Evolutionary conservation across 331 rosid genomes (phyloP), one percentile per base, ranked within the genome.

Genomic region (Rosa hybrid): DNA sequence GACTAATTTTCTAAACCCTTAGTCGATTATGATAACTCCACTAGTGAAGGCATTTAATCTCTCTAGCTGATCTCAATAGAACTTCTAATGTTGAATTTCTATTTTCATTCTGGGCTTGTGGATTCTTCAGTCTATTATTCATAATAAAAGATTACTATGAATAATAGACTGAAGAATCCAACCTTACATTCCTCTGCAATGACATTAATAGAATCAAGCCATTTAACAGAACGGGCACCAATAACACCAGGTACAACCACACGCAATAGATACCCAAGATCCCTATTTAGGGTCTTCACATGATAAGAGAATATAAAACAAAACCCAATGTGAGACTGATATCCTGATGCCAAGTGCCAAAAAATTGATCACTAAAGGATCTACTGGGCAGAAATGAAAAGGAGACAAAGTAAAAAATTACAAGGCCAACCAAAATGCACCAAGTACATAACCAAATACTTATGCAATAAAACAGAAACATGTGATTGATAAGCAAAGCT

Each of bases 161-260:
- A 62, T 25, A 27, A 18, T 50, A 10, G 69, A 30, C 56, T 41
- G 16, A 79, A 25, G 46, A 44, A 13, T 87, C 84, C 79, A 60
- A 93, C 99, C 98, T 95, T 98, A 85, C 96, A 88, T 86, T 91
- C 94, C 85, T 93, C 98, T 23, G 89, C 87, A 75, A 84, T 85
- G 75, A 95, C 65, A 77, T 77, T 84, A 80, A 95, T 87, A 75
- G 87, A 90, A 78, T 93, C 96, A 41, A 95, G 93, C 99, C 99
- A 95, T 77, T 95, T 95, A 71, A 95, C 98, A 77, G 99, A 95
- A 41, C 98, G 97, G 23, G 99, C 98, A 69, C 99, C 99, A 68
- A 95, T 95, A 78, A 95, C 93, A 86, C 99, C 98, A 12, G 98
- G 98, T 80, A 95, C 98, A 82, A 95, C 49, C 59, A 78, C 97